Evolutionary conservation across 495 filamentous ascomycete genomes (phyloP).

Genomic region (Aspergillus cristatus): DNA sequence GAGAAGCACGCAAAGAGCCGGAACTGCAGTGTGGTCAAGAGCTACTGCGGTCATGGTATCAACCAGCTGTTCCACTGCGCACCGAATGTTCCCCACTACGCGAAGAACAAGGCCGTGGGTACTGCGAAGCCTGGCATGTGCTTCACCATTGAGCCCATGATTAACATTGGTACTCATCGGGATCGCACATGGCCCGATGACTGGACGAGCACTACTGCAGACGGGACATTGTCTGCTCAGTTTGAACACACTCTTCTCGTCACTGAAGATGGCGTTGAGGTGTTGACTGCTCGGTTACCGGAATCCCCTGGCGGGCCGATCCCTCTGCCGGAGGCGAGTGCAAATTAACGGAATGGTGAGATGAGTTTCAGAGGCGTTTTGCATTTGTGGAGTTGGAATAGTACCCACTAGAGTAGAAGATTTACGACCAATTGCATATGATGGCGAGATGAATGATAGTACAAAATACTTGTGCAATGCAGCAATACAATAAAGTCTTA

Average conservation of each 20-base stretch:
- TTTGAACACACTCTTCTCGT: conserved; percentile 95
- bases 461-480: neutral
- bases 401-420: neutral
- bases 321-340: conserved; percentile 44
- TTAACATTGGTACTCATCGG: conserved; percentile 67
- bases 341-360: neutral
- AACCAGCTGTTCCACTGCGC: conserved; percentile 78
- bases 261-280: conserved; percentile 87
- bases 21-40: conserved; percentile 73
- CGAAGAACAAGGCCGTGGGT: conserved; percentile 83
- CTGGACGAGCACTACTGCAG: conserved; percentile 79
- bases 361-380: neutral
- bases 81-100: conserved; percentile 82
- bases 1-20: conserved; percentile 76
- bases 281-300: conserved; percentile 73
- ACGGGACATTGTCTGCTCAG: conserved; percentile 76
- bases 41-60: conserved; percentile 86
- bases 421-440: neutral
- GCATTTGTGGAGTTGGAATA: neutral
- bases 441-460: no score
- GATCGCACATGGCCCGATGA: conserved; percentile 87
- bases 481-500: no score
- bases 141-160: conserved; percentile 92
- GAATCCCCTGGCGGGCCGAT: conserved; percentile 81
- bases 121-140: conserved; percentile 83